These are phyloP conservation scores for Euphorbia pulcherrima DNA, from an alignment of 345 rosid species.

Conservation along the genomic window DNA sequence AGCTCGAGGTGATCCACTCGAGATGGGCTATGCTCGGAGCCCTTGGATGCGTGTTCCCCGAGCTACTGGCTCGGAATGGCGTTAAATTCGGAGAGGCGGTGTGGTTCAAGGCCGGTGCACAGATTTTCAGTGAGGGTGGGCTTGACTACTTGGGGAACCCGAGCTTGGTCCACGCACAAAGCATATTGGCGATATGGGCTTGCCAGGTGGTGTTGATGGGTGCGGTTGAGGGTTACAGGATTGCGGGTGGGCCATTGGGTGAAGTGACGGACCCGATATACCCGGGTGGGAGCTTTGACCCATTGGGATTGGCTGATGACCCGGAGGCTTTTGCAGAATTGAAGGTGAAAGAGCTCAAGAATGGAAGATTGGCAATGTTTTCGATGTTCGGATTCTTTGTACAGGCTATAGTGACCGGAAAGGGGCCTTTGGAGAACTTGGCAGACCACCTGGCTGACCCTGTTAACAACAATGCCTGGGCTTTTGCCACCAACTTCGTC, in stretches of 20 bases:
- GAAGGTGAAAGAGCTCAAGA: constrained; percentile 81
- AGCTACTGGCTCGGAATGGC: constrained; percentile 66
- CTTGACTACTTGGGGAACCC: constrained; percentile 85
- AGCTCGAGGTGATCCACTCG: constrained; percentile 74
- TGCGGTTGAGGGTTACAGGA: constrained; percentile 54
- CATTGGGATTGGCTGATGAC: constrained; percentile 55
- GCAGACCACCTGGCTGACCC: constrained; percentile 85
- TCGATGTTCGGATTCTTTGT: constrained; percentile 86
- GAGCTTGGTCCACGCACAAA: constrained; percentile 71
- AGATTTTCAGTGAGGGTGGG: constrained; percentile 77
- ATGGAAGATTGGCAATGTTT: constrained; percentile 81
- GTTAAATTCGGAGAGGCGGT: constrained; percentile 75
- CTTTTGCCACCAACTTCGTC: constrained; percentile 80
- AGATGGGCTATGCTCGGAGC: constrained; percentile 90
- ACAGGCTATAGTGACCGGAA: constrained; percentile 81
- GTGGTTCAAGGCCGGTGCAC: constrained; percentile 85
- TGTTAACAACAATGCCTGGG: constrained; percentile 88
- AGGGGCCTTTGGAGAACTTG: constrained; percentile 72
- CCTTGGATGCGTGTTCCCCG: constrained; percentile 72
- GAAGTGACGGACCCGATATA: constrained; percentile 32
- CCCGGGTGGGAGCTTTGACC: constrained; percentile 30
- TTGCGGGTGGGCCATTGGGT: constrained; percentile 17
- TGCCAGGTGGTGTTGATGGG: constrained; percentile 26
- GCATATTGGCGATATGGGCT: constrained; percentile 81
- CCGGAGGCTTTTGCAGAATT: constrained; percentile 81